Conservation (phyloP, 2,329 filamentous ascomycete genomes). For the Blumeria graminis region DNA sequence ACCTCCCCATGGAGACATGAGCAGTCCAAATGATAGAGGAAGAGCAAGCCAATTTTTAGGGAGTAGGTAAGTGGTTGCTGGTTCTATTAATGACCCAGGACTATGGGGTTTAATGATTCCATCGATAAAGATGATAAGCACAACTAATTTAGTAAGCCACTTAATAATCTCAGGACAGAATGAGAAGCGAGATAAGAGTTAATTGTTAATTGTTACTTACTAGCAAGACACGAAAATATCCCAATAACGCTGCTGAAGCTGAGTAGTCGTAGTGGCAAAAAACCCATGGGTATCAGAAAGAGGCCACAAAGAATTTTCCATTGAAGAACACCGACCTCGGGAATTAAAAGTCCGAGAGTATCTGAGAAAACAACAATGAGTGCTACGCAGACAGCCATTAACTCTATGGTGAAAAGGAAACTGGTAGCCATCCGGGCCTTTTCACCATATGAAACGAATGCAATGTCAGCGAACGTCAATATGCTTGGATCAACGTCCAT, state of each 20-base stretch:
- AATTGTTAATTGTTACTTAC: slow-evolving; percentile 27
- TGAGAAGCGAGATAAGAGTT: background rate
- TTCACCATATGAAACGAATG: slow-evolving; percentile 71
- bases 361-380: slow-evolving; percentile 85
- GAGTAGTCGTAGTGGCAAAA: slow-evolving; percentile 58
- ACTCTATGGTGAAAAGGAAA: slow-evolving; percentile 66
- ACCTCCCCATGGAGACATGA: slow-evolving; percentile 63
- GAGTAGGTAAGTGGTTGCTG: slow-evolving; percentile 57
- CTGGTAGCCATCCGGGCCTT: slow-evolving; percentile 63
- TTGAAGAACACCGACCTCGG: slow-evolving; percentile 37
- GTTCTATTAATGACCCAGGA: slow-evolving; percentile 65
- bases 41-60: slow-evolving; percentile 66
- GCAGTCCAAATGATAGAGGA: slow-evolving; percentile 67
- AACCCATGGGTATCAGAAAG: slow-evolving; percentile 59
- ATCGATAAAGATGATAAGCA: slow-evolving; percentile 61
- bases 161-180: background rate
- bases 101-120: slow-evolving; percentile 58
- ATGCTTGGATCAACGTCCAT: slow-evolving; percentile 65
- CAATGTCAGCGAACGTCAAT: slow-evolving; percentile 85
- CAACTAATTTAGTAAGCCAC: slow-evolving; percentile 28
- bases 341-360: slow-evolving; percentile 57
- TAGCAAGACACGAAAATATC: slow-evolving; percentile 73
- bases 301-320: slow-evolving; percentile 77
- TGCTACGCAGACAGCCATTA: slow-evolving; percentile 72
- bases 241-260: slow-evolving; percentile 83